Conservation (phyloP, 2,329 filamentous ascomycete species). For the Colletotrichum noveboracense region DNA sequence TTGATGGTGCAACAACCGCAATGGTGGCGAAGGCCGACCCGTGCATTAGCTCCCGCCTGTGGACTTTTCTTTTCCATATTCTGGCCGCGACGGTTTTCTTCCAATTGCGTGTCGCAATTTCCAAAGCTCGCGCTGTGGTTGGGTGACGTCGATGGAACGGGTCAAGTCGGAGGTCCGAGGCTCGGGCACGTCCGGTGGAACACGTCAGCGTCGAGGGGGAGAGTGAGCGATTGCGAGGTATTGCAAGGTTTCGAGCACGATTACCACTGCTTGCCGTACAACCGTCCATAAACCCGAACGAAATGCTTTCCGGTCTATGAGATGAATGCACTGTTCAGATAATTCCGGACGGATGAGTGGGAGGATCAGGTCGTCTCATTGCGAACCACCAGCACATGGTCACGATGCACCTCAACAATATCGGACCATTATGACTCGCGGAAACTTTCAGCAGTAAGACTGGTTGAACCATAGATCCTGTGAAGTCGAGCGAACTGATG, state of each 20-base stretch:
- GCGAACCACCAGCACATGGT: not conserved
- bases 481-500: not conserved
- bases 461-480: not conserved
- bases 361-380: not conserved
- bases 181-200: not conserved
- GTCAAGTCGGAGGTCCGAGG: constrained; percentile 1
- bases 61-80: not conserved
- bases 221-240: not conserved
- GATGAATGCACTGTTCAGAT: not conserved
- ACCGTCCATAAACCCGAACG: not conserved
- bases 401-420: not conserved
- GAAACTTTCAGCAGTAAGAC: not conserved
- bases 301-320: not conserved
- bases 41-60: constrained; percentile 16
- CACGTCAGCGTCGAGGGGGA: not conserved
- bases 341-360: not conserved
- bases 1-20: not conserved
- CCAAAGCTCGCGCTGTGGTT: not conserved
- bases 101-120: not conserved
- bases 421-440: not conserved
- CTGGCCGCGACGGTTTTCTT: not conserved
- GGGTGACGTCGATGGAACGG: not conserved
- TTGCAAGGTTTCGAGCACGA: not conserved
- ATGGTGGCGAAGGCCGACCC: constrained; percentile 12
- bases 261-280: not conserved